Percentiles rank a stretch among this genome's conserved stretches.
Evolutionary conservation across 164 flowering plant genomes (phyloP).

Genomic region (Liriodendron chinense): DNA sequence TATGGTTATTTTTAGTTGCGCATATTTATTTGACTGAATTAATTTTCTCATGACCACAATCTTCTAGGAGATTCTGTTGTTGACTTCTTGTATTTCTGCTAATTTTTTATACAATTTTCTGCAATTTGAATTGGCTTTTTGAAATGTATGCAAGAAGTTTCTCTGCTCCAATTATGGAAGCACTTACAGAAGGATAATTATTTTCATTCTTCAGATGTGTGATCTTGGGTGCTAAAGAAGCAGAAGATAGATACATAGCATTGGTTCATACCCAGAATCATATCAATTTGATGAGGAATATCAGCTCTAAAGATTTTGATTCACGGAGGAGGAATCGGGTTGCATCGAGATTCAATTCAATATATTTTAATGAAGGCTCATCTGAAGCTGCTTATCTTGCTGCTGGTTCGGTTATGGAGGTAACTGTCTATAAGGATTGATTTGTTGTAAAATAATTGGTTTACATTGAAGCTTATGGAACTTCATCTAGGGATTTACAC

Average conservation of each 20-base stretch:
- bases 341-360: constrained; percentile 69
- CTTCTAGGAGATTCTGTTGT: too few relatives aligned
- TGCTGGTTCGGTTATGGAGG: constrained; percentile 92
- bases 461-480: neutral
- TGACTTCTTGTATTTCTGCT: neutral
- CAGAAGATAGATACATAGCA: constrained; percentile 56
- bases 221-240: constrained; percentile 70
- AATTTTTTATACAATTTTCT: neutral
- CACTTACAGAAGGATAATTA: neutral
- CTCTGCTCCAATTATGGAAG: neutral
- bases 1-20: too few relatives aligned
- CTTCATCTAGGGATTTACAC: neutral
- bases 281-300: constrained; percentile 54
- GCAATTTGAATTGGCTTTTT: neutral
- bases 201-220: constrained; percentile 56
- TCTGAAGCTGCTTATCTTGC: constrained; percentile 92
- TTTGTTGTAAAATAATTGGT: neutral
- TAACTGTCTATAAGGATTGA: constrained; percentile 10
- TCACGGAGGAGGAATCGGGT: constrained; percentile 53
- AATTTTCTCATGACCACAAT: too few relatives aligned
- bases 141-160: neutral
- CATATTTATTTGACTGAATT: too few relatives aligned
- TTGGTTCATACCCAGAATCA: constrained; percentile 72
- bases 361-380: constrained; percentile 83
- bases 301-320: constrained; percentile 58